Percentiles rank a stretch among this genome's conserved stretches.
Evolutionary conservation across 2,329 filamentous ascomycete genomes (phyloP).

Genomic region (Leptographium procerum): DNA sequence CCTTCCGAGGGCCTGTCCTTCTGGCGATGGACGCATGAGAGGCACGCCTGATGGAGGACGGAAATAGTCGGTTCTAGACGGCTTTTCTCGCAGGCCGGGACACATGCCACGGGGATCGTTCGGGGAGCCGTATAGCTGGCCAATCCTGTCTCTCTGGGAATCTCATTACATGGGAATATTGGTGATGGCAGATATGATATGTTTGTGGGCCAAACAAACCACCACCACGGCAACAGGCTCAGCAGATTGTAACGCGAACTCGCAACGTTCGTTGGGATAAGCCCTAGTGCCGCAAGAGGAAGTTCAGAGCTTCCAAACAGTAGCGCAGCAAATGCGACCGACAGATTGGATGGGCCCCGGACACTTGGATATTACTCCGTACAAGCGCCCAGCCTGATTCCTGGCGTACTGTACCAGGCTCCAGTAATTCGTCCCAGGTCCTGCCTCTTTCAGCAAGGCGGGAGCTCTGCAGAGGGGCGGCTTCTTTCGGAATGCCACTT

Average conservation of each 20-base stretch:
- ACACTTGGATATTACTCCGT: not conserved
- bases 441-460: constrained; percentile 8
- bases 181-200: not conserved
- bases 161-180: not conserved
- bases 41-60: too few relatives aligned
- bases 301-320: not conserved
- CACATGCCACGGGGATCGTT: not conserved
- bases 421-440: not conserved
- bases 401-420: not conserved
- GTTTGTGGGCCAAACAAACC: not conserved
- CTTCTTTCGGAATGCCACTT: not conserved
- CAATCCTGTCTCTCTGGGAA: not conserved
- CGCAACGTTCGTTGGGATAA: not conserved
- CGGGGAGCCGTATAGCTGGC: not conserved
- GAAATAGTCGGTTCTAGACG: too few relatives aligned
- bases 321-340: not conserved
- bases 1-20: too few relatives aligned
- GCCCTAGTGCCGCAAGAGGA: not conserved
- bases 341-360: not conserved
- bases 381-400: not conserved
- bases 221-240: not conserved
- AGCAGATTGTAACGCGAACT: not conserved
- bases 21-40: too few relatives aligned
- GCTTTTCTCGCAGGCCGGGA: too few relatives aligned
- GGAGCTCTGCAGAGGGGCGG: not conserved